Conservation (phyloP, 345 rosid genomes). For the Eucalyptus brandiana region DNA sequence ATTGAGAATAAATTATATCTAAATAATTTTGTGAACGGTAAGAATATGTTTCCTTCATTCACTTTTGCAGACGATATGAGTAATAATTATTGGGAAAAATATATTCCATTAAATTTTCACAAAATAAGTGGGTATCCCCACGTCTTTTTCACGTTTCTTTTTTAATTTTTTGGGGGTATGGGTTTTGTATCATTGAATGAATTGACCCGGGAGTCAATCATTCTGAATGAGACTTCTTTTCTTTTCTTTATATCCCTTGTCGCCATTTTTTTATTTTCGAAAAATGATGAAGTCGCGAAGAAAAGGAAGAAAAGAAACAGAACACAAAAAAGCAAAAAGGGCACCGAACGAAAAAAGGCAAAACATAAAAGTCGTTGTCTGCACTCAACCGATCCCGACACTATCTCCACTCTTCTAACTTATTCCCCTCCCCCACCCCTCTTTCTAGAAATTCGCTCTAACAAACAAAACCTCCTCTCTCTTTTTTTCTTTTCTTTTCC, state of each 20-base stretch:
- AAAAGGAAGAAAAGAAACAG: neutral
- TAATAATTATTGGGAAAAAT: neutral
- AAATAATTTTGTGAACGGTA: rapidly evolving
- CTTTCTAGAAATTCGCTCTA: neutral
- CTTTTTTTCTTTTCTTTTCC: neutral
- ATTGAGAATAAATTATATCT: neutral
- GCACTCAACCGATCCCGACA: neutral
- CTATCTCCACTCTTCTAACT: neutral
- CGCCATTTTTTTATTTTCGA: neutral
- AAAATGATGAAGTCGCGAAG: neutral
- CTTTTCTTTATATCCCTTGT: neutral
- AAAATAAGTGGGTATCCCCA: neutral
- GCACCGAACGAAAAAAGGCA: neutral
- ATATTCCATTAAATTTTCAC: no score
- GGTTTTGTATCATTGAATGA: neutral
- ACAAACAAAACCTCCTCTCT: neutral
- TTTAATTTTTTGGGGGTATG: neutral
- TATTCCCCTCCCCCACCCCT: neutral
- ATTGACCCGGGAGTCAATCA: neutral
- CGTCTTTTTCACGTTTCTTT: neutral
- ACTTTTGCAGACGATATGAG: neutral
- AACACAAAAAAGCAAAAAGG: neutral
- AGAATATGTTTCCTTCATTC: neutral
- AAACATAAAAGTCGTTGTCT: neutral
- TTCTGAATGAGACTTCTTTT: neutral